phyloP scores from a whole-genome alignment of 164 flowering plant genomes.

The Echeveria elegans region DNA sequence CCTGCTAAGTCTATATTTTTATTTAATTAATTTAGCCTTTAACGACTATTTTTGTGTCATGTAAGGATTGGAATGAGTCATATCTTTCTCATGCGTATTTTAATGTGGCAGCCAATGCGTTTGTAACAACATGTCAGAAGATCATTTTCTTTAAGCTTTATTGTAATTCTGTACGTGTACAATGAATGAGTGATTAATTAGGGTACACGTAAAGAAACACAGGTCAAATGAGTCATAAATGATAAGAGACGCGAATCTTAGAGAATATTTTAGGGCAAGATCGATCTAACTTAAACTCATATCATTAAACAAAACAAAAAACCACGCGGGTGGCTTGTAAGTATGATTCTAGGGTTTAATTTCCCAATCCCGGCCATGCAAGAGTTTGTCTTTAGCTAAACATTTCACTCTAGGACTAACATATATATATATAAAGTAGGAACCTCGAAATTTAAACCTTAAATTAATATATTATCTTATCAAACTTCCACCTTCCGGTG shows the following conservation, averaged over 20 bases:
- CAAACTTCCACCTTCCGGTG: not conserved
- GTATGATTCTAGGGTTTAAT: too few relatives aligned
- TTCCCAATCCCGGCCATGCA: not conserved
- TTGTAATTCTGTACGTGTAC: not conserved
- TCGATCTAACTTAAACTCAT: not conserved
- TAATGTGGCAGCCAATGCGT: not conserved
- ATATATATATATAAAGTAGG: too few relatives aligned
- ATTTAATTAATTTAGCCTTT: too few relatives aligned
- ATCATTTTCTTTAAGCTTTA: not conserved
- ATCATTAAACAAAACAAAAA: not conserved
- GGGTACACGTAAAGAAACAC: not conserved
- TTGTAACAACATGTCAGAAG: not conserved
- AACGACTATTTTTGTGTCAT: too few relatives aligned
- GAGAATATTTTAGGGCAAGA: not conserved
- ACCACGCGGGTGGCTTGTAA: too few relatives aligned
- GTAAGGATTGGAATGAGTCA: not conserved
- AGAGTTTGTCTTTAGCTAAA: not conserved
- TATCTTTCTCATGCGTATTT: not conserved
- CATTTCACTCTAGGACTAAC: not conserved
- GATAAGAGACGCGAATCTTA: not conserved
- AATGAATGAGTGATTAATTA: not conserved
- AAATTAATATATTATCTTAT: not conserved
- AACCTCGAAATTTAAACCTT: not conserved
- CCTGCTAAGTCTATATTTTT: too few relatives aligned
- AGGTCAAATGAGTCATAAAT: not conserved